Base-by-base conservation (phyloP, 129 eudicot genomes). In the sunflower (Helianthus annuus) region DNA sequence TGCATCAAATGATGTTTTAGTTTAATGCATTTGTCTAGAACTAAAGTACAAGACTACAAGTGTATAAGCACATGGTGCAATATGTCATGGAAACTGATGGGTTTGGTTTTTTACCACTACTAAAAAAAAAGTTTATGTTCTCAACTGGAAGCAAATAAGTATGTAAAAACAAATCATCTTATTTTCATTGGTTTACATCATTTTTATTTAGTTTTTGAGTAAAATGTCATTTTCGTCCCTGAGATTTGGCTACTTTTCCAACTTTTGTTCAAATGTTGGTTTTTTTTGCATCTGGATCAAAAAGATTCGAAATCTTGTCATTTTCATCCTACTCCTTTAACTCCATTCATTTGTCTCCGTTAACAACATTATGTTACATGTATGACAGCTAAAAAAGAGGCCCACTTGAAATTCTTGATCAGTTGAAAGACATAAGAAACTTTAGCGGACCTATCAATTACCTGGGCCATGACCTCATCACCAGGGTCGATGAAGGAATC, bases 391-490 rank as follows among this genome's bases (percentile, higher is more conserved):
- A 69, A 69, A 16, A 19, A 53, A 22, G 61, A 56, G 40, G 51
- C 62, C 14, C 54, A 48, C 39, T 71, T 22, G 49, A 55, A 63
- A 71, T 48, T 68, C 78, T 72, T 32, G 22, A 57, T 57, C 19
- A 48, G 69, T 71, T 68, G 71, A 59, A 55, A 79, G n/a, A 82
- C 39, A 69, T 45, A 32, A 48, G 56, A 76, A 69, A 84, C 77
- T 42, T 54, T 60, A 24, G 52, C 77, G 3, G 32, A 27, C 32
- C 32, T 27, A 27, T 27, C 32, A 27, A 27, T 68, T 87, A 94
- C 98, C 98, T 94, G 96, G 55, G 97, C 88, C 98, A 94, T 94
- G 76, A 90, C 85, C 74, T 94, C 96, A 84, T 94, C 98, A 57
- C 95, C 97, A 71, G 98, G 97, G 73, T 94, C 98, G 73, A 94